Evolutionary conservation across 352 stramenopile species (phyloP), one percentile per base, ranked within the genome.

Genomic region (Pythium oligandrum): DNA sequence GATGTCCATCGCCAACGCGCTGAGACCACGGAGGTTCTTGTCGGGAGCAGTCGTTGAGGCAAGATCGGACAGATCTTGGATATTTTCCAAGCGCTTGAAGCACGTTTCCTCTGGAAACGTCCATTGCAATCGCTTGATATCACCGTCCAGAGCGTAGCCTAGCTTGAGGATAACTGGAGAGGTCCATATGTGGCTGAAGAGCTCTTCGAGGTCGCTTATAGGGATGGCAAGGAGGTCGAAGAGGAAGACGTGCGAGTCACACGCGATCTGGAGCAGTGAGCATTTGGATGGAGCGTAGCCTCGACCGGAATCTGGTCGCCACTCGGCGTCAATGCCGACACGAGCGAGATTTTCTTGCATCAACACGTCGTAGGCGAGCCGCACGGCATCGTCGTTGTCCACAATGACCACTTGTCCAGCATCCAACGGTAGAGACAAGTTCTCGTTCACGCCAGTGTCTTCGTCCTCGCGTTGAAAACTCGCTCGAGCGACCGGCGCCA

Each of bases 181-280:
- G 3, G 68, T 49, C 11, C 88, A 79, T 46, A 90, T 44, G 39
- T 70, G 59, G 34, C 59, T 50, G 26, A 90, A 71, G 4, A 90
- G 60, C 17, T 85, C 75, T 32, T 85, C 74, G 35, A 89, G 56
- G 32, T 86, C 78, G 7, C 70, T 64, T 0, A 80, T 63, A n/a
- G 70, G 53, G 45, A 76, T 55, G 38, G 59, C 62, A 33, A 81
- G 35, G 6, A 88, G 63, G 53, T 90, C 79, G 37, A 86, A 75
- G 12, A 90, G 59, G 46, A 90, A 88, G 35, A 81, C 79, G 43
- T 84, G 73, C 35, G 65, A 69, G 17, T 72, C 66, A 39, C 76
- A 88, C 30, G 79, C 76, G 45, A 88, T 59, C 34, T 88, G 76
- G 32, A 90, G 68, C 42, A 88, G 69, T 0, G 79, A 75, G 48